Evolutionary conservation across 148 eudicot genomes (phyloP).

Genomic region (Bassia scoparia): DNA sequence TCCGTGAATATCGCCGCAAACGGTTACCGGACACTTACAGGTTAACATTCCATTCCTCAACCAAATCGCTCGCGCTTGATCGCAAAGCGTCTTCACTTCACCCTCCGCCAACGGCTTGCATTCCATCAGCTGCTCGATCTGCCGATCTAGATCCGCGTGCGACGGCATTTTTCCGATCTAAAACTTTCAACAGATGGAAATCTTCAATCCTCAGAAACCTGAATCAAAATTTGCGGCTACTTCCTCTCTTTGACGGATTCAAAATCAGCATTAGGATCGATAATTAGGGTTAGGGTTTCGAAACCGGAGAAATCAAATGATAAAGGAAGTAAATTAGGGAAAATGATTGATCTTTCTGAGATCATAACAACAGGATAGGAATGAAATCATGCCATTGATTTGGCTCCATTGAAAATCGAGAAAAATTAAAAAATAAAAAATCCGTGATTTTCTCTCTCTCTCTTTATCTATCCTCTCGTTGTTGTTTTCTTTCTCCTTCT

Average conservation of each 20-base stretch:
- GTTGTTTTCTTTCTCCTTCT: neutral
- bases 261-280: slow-evolving; percentile 10
- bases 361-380: slow-evolving; percentile 7
- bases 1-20: slow-evolving; percentile 93
- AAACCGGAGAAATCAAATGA: neutral
- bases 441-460: neutral
- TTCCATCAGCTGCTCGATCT: slow-evolving; percentile 87
- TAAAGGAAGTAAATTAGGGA: neutral
- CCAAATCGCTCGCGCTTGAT: slow-evolving; percentile 87
- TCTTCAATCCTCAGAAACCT: neutral
- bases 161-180: slow-evolving; percentile 48
- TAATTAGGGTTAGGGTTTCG: slow-evolving; percentile 35
- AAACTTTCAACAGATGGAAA: neutral
- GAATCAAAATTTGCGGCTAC: neutral
- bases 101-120: slow-evolving; percentile 77
- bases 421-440: neutral
- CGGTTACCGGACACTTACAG: slow-evolving; percentile 95
- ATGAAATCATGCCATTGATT: slow-evolving; percentile 16
- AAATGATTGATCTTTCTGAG: neutral
- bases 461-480: no score
- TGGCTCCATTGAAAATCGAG: slow-evolving; percentile 31
- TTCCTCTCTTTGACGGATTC: slow-evolving; percentile 23
- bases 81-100: slow-evolving; percentile 79
- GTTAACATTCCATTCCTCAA: slow-evolving; percentile 92
- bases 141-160: slow-evolving; percentile 76